These are phyloP conservation scores for Didymella keratinophila DNA, from an alignment of 2,329 filamentous ascomycete genomes.

Conservation along the genomic window DNA sequence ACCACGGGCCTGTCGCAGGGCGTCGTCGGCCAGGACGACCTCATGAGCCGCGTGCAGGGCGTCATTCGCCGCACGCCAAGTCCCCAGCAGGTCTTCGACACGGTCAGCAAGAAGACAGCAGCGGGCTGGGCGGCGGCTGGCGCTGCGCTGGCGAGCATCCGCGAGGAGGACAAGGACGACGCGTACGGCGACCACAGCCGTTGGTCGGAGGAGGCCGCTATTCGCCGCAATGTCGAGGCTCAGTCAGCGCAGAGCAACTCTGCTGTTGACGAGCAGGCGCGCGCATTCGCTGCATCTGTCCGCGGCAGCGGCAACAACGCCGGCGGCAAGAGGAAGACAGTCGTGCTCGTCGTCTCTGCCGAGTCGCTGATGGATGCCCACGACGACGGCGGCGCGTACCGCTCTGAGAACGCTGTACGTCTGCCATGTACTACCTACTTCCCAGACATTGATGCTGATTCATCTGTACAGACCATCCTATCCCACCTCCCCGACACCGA, in stretches of 20 bases:
- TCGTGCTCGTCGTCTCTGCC: slow-evolving; percentile 89
- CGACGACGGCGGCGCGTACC: slow-evolving; percentile 64
- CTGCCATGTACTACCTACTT: no score
- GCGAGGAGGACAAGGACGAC: slow-evolving; percentile 81
- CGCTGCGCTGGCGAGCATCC: slow-evolving; percentile 81
- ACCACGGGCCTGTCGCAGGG: slow-evolving; percentile 30
- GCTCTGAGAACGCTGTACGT: slow-evolving; percentile 82
- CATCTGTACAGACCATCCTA: slow-evolving; percentile 66
- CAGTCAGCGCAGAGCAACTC: slow-evolving; percentile 46
- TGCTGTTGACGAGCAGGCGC: slow-evolving; percentile 45
- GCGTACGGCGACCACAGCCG: slow-evolving; percentile 82
- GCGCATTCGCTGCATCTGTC: slow-evolving; percentile 43
- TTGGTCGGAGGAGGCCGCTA: slow-evolving; percentile 89
- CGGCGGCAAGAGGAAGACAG: slow-evolving; percentile 66
- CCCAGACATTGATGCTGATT: slow-evolving; percentile 13
- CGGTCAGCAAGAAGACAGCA: slow-evolving; percentile 79
- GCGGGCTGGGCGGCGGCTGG: slow-evolving; percentile 85
- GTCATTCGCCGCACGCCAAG: slow-evolving; percentile 83
- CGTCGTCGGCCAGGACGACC: slow-evolving; percentile 56
- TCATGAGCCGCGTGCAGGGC: slow-evolving; percentile 80
- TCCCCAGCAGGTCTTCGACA: slow-evolving; percentile 87
- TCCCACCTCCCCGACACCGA: slow-evolving; percentile 86
- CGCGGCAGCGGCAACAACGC: slow-evolving; percentile 30
- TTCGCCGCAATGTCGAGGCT: slow-evolving; percentile 59
- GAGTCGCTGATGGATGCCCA: slow-evolving; percentile 67